Evolutionary conservation across 345 rosid genomes (phyloP).

Genomic region (Eucalyptus caleyi): DNA sequence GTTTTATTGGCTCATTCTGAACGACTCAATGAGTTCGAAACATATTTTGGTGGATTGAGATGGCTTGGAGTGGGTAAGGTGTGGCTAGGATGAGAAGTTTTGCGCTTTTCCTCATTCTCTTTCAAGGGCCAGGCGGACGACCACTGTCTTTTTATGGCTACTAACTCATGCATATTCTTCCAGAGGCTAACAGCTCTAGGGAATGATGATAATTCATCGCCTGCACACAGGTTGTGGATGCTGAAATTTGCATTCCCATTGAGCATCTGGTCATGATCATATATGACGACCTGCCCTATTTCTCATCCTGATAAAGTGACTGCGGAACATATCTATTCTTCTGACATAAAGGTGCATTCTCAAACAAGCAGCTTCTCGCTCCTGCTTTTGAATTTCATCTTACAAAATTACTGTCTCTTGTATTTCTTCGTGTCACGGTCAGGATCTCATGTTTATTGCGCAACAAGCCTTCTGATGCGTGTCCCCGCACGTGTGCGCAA

Average conservation of each 20-base stretch:
- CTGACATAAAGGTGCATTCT: not conserved
- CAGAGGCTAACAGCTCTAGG: not conserved
- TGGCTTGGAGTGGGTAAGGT: not conserved
- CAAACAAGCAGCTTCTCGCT: not conserved
- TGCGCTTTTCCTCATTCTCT: not conserved
- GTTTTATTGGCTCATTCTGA: not conserved
- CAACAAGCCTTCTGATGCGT: not conserved
- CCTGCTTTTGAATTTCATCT: not conserved
- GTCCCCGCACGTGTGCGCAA: not conserved
- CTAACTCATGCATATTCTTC: not conserved
- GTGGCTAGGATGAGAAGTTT: not conserved
- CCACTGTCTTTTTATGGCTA: not conserved
- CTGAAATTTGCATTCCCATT: not conserved
- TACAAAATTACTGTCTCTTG: not conserved
- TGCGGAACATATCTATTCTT: not conserved
- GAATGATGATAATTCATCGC: not conserved
- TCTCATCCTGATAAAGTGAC: not conserved
- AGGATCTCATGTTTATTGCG: not conserved
- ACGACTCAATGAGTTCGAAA: not conserved
- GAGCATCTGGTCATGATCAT: not conserved
- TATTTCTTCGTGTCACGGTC: not conserved
- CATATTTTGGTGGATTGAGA: not conserved
- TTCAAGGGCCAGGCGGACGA: not conserved
- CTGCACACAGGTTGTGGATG: not conserved
- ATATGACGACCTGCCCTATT: not conserved